Evolutionary conservation across 805 yeast species (phyloP).

Genomic region (Myxozyma vanderwaltii): DNA sequence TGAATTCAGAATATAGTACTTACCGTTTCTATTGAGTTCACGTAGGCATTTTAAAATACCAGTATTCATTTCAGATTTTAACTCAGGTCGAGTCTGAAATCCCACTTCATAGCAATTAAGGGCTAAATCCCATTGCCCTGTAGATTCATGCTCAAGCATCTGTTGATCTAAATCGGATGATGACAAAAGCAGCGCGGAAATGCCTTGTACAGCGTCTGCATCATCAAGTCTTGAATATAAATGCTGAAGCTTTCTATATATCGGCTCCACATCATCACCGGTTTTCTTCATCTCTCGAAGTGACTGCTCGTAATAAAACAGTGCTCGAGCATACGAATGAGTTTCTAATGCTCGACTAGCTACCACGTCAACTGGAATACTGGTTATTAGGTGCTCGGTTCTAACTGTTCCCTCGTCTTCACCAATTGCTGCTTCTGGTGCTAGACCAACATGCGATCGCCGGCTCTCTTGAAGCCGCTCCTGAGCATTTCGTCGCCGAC

Average conservation of each 20-base stretch:
- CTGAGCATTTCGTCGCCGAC: conserved; percentile 12
- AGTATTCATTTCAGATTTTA: conserved; percentile 45
- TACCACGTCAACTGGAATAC: conserved; percentile 50
- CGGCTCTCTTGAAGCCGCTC: conserved; percentile 15
- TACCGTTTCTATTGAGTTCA: conserved; percentile 74
- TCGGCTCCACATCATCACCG: conserved; percentile 37
- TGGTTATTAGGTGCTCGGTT: conserved; percentile 4
- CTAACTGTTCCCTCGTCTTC: conserved; percentile 4
- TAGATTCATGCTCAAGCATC: conserved; percentile 76
- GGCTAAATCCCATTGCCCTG: conserved; percentile 84
- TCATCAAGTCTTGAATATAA: conserved; percentile 89
- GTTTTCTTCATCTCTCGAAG: conserved; percentile 47
- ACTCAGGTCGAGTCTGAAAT: conserved; percentile 29
- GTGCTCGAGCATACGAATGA: conserved; percentile 82
- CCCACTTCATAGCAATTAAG: conserved; percentile 78
- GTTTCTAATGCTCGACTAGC: conserved; percentile 82
- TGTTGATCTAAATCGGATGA: conserved; percentile 72
- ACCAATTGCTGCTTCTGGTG: conserved; percentile 3
- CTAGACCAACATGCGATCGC: not conserved
- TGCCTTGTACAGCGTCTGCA: conserved; percentile 85
- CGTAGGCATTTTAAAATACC: conserved; percentile 69
- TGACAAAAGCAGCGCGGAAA: conserved; percentile 66
- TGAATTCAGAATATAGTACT: conserved; percentile 34
- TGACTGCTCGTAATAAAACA: conserved; percentile 80
- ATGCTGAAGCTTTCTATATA: conserved; percentile 53